phyloP scores from a whole-genome alignment of 164 flowering plant species.

The Chimonanthus praecox region DNA sequence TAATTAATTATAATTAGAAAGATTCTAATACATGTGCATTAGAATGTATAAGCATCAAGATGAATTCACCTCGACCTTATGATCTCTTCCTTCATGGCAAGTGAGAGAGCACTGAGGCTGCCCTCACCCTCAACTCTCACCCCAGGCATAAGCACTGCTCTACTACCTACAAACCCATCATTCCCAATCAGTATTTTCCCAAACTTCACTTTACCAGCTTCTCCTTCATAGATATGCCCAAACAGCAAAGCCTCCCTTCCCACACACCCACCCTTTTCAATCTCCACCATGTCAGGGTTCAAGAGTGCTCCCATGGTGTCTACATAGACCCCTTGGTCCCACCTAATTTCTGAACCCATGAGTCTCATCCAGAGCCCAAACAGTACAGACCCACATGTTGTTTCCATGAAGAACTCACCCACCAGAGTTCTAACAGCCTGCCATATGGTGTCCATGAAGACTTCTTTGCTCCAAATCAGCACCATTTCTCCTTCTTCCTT shows the following conservation, averaged over 20 bases:
- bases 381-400: constrained; percentile 47
- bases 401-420: constrained; percentile 76
- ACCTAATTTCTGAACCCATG: constrained; percentile 52
- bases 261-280: constrained; percentile 58
- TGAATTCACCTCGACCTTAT: constrained; percentile 27
- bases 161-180: constrained; percentile 69
- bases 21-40: no score
- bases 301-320: constrained; percentile 59
- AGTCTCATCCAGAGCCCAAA: constrained; percentile 59
- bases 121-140: constrained; percentile 55
- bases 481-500: constrained; percentile 48
- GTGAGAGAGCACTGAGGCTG: constrained; percentile 40
- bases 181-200: constrained; percentile 56
- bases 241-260: constrained; percentile 66
- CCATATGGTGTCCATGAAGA: constrained; percentile 67
- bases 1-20: no score
- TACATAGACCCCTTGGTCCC: constrained; percentile 45
- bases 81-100: constrained; percentile 67
- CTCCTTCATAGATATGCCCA: constrained; percentile 82
- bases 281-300: constrained; percentile 83
- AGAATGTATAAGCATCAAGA: no score
- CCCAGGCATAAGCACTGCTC: constrained; percentile 71
- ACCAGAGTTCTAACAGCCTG: constrained; percentile 60
- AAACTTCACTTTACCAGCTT: constrained; percentile 62
- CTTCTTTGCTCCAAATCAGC: constrained; percentile 47